Evolutionary conservation across 768 basidiomycete genomes (phyloP), one percentile per base, ranked within the genome.

Genomic region (Nidularia pulvinata): DNA sequence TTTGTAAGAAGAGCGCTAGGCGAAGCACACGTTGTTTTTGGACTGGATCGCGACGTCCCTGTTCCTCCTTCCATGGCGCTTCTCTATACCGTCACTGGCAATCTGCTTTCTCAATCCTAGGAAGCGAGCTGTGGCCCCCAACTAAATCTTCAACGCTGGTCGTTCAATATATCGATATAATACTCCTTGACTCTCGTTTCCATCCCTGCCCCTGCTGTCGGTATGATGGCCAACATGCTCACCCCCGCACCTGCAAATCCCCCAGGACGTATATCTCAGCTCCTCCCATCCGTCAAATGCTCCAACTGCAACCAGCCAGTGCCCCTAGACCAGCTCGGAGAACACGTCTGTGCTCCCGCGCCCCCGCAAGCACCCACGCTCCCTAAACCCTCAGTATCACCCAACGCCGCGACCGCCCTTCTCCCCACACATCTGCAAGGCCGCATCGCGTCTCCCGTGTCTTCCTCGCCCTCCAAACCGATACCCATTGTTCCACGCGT

Each of bases 261-360:
- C 44, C 61, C 66, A 46, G 71, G 68, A 44, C 70, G 83, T n/a
- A 76, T 82, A n/a, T 92, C 91, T 22, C 84, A 92, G 67, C 68
- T 88, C 48, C 76, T 96, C 7, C 92, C 94, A 5, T 77, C 85
- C 2, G 88, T 95, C 55, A 95, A 89, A 66, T 97, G 94, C 68
- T 91, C 91, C 2, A 87, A 73, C 33, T 97, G 94, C 65, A 73
- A 74, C 60, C 72, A 74, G 7, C 83, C 81, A 1, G 89, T 97
- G 37, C 84, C 89, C 33, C 76, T 96, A 35, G 71, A 78, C 46
- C 78, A 85, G 46, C 84, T 96, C 35, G 85, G 85, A 36, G 89
- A 92, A 56, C 94, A 96, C 65, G 74, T 84, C 64, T 97, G 94
- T 22, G 16, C 11, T 68, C 58, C 75, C 5, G 68, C 76, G 9